Percentiles rank a stretch among this genome's conserved stretches.
phyloP scores from a whole-genome alignment of 768 basidiomycete species.

The Multifurca ochricompacta region DNA sequence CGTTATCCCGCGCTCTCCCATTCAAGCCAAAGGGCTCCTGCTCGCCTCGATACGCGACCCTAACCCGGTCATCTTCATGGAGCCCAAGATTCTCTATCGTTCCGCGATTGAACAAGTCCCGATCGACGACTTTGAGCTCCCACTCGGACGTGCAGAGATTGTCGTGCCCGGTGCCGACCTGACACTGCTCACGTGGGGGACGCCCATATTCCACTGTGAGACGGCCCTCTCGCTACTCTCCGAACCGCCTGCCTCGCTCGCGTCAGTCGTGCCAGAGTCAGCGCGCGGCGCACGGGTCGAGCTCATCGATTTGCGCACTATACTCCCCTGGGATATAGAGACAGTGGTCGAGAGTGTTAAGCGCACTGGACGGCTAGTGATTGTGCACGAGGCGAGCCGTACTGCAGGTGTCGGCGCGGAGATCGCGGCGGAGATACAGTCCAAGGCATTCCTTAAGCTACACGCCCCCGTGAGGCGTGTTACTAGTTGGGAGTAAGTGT shows the following conservation, averaged over 20 bases:
- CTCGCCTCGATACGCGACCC: slow-evolving; percentile 84
- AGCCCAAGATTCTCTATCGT: slow-evolving; percentile 89
- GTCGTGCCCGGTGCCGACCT: slow-evolving; percentile 70
- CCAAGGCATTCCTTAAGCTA: slow-evolving; percentile 79
- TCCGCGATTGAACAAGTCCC: slow-evolving; percentile 94
- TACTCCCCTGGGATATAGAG: slow-evolving; percentile 84
- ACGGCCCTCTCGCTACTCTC: slow-evolving; percentile 67
- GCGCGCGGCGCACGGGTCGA: slow-evolving; percentile 69
- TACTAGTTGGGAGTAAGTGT: slow-evolving; percentile 89
- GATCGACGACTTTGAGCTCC: slow-evolving; percentile 77
- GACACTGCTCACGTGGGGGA: slow-evolving; percentile 92
- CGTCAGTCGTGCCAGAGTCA: slow-evolving; percentile 54
- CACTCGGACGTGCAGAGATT: slow-evolving; percentile 73
- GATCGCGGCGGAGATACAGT: slow-evolving; percentile 86
- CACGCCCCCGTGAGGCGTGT: slow-evolving; percentile 83
- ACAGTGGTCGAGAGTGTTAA: slow-evolving; percentile 76
- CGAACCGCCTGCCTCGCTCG: slow-evolving; percentile 57
- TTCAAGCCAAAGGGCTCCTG: slow-evolving; percentile 92
- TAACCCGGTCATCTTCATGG: slow-evolving; percentile 93
- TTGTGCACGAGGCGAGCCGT: slow-evolving; percentile 89
- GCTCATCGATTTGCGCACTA: slow-evolving; percentile 83
- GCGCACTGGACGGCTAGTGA: slow-evolving; percentile 74
- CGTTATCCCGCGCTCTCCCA: slow-evolving; percentile 89
- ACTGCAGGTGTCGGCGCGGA: slow-evolving; percentile 87
- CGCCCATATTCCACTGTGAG: slow-evolving; percentile 86